phyloP scores from a whole-genome alignment of 768 basidiomycete species.

The Lentinus tigrinus region DNA sequence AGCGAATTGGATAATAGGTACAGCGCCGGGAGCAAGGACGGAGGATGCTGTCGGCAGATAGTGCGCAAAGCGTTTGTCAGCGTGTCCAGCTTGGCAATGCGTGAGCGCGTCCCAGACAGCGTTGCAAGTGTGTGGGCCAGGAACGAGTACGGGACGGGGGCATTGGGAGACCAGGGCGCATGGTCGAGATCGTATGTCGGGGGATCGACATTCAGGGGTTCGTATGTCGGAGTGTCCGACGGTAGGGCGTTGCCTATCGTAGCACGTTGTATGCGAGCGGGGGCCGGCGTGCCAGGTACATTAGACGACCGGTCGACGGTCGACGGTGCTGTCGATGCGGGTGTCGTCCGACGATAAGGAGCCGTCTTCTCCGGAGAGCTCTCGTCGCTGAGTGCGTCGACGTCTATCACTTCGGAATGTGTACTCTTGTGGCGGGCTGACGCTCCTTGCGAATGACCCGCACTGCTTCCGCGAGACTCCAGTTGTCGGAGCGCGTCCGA shows the following conservation, averaged over 20 bases:
- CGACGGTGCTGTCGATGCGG: background rate
- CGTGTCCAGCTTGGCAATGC: slow-evolving; percentile 64
- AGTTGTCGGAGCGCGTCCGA: slow-evolving; percentile 20
- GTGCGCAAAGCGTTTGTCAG: slow-evolving; percentile 75
- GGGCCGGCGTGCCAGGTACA: background rate
- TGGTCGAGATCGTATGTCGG: slow-evolving; percentile 39
- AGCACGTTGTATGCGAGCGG: background rate
- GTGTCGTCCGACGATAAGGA: background rate
- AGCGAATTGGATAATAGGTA: slow-evolving; percentile 84
- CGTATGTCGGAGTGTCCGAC: slow-evolving; percentile 19
- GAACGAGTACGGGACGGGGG: slow-evolving; percentile 65
- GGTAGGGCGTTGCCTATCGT: slow-evolving; percentile 3
- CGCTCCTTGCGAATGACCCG: background rate
- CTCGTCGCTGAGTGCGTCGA: slow-evolving; percentile 30
- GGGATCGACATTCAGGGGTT: slow-evolving; percentile 49
- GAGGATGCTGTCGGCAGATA: slow-evolving; percentile 61
- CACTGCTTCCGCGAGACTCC: slow-evolving; percentile 6
- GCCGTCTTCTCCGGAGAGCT: background rate
- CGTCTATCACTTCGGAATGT: slow-evolving; percentile 30
- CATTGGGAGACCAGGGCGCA: slow-evolving; percentile 42
- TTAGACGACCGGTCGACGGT: background rate
- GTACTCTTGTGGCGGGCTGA: background rate
- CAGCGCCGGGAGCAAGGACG: slow-evolving; percentile 70
- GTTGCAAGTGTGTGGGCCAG: slow-evolving; percentile 62
- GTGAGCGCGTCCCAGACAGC: slow-evolving; percentile 67